phyloP scores from a whole-genome alignment of 495 filamentous ascomycete species.

The Aspergillus sparsus region DNA sequence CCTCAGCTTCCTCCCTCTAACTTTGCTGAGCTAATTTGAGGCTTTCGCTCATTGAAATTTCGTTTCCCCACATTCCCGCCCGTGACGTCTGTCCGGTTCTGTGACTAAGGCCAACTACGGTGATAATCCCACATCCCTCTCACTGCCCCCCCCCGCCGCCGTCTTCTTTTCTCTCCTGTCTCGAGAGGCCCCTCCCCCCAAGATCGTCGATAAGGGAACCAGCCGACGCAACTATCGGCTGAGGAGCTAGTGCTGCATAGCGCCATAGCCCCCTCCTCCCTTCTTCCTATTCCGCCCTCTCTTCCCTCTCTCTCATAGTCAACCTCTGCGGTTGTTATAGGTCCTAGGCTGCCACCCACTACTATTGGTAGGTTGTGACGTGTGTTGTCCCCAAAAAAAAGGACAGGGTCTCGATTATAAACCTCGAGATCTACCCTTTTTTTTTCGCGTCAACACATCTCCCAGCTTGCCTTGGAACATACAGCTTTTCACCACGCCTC shows the following conservation, averaged over 20 bases:
- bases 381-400: constrained; percentile 30
- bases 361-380: constrained; percentile 26
- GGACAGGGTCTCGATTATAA: constrained; percentile 26
- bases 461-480: constrained; percentile 17
- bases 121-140: neutral
- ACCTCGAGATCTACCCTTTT: constrained; percentile 24
- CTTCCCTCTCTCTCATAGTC: neutral
- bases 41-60: neutral
- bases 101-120: constrained; percentile 9
- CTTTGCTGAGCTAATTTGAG: neutral
- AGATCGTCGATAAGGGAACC: constrained; percentile 15
- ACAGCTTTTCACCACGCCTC: constrained; percentile 60
- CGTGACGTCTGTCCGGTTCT: constrained; percentile 6
- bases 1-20: neutral
- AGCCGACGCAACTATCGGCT: constrained; percentile 19
- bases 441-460: constrained; percentile 25
- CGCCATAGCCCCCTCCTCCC: constrained; percentile 13
- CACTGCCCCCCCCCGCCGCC: constrained; percentile 5
- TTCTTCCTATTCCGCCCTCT: neutral
- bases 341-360: constrained; percentile 7
- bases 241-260: constrained; percentile 12
- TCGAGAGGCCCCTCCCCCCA: neutral
- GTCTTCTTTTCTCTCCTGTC: constrained; percentile 6
- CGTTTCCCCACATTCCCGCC: constrained; percentile 7
- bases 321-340: neutral